A percentile compares a stretch with the other conserved stretches of the same genome.
These are phyloP conservation scores for Penicillium frequentans DNA, from an alignment of 2,329 filamentous ascomycete genomes.

Conservation along the genomic window DNA sequence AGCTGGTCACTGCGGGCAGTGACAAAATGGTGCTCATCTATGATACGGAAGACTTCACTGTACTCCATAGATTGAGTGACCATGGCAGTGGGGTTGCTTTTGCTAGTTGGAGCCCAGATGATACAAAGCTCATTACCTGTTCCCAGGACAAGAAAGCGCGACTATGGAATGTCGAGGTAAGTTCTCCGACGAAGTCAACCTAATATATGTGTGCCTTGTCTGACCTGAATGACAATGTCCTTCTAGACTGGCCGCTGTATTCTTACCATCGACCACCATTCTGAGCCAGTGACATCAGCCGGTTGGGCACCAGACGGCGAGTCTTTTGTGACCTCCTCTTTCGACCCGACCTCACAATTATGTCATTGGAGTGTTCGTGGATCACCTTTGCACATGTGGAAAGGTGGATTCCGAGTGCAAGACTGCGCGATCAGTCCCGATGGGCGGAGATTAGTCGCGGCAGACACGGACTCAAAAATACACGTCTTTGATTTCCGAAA, in stretches of 20 bases:
- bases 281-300: conserved; percentile 83
- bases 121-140: conserved; percentile 81
- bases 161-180: conserved; percentile 71
- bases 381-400: conserved; percentile 64
- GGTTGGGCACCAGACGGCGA: conserved; percentile 82
- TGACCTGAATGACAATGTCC: neutral
- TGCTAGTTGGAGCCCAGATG: conserved; percentile 88
- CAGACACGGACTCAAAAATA: conserved; percentile 68
- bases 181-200: neutral
- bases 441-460: conserved; percentile 75
- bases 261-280: conserved; percentile 66
- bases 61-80: conserved; percentile 62
- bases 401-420: conserved; percentile 71
- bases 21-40: conserved; percentile 78
- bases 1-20: conserved; percentile 77
- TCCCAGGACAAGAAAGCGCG: conserved; percentile 71
- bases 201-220: neutral
- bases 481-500: conserved; percentile 81
- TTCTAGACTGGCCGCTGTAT: conserved; percentile 63
- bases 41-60: conserved; percentile 68
- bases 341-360: conserved; percentile 67
- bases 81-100: conserved; percentile 74
- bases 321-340: conserved; percentile 75
- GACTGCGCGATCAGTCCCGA: conserved; percentile 82
- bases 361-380: conserved; percentile 70